Conservation (phyloP, 345 rosid species). For the Euphorbia pulcherrima region DNA sequence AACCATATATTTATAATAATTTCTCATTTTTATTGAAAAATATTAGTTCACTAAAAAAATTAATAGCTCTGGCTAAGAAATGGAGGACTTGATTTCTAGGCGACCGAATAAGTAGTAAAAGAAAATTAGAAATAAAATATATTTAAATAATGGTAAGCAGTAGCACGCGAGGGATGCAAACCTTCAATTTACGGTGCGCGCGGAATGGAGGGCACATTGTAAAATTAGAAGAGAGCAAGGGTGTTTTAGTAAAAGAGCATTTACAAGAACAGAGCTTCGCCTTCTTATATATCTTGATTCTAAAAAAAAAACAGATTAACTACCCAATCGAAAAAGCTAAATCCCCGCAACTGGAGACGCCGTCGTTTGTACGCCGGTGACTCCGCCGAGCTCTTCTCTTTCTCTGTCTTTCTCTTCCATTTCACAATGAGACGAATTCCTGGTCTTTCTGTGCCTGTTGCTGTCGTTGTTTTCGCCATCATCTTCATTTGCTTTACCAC, state of each 20-base stretch:
- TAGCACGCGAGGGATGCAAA: too few species aligned
- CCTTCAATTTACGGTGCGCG: background rate
- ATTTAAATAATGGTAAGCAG: too few species aligned
- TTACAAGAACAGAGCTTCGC: background rate
- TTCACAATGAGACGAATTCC: conserved; percentile 51
- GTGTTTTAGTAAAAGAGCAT: background rate
- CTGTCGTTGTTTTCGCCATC: conserved; percentile 60
- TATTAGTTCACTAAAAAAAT: too few species aligned
- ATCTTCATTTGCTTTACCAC: conserved; percentile 62
- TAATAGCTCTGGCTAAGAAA: too few species aligned
- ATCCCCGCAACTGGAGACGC: conserved; percentile 49
- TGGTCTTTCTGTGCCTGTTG: conserved; percentile 59
- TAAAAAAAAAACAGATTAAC: background rate
- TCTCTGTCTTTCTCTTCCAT: background rate
- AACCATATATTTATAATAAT: too few species aligned
- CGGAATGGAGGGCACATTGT: background rate
- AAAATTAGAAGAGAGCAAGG: background rate
- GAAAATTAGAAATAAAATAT: too few species aligned
- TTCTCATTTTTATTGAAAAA: too few species aligned
- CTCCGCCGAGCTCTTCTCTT: conserved; percentile 26
- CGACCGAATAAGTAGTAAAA: too few species aligned
- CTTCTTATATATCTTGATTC: background rate
- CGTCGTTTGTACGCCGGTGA: conserved; percentile 68
- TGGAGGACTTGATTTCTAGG: too few species aligned
- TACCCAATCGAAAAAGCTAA: background rate